phyloP scores from a whole-genome alignment of 345 rosid genomes.

The Murraya paniculata region DNA sequence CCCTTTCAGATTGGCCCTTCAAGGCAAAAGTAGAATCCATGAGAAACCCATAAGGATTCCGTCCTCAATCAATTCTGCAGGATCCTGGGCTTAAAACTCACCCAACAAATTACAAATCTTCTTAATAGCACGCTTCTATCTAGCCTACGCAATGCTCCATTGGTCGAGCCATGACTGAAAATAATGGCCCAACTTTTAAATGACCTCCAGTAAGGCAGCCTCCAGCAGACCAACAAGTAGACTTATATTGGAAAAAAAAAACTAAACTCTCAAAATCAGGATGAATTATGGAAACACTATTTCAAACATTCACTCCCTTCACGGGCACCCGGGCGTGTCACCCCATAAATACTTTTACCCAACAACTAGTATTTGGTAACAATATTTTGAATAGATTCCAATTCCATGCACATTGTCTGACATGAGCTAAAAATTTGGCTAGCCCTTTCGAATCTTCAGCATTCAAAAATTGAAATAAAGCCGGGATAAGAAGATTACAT shows the following conservation, averaged over 20 bases:
- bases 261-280: constrained; percentile 10
- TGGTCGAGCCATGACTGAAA: no score
- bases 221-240: no score
- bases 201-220: no score
- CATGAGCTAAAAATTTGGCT: not conserved
- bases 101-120: no score
- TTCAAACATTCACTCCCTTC: constrained; percentile 14
- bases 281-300: no score
- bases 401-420: not conserved
- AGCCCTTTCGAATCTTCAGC: not conserved
- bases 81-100: no score
- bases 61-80: no score
- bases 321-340: not conserved
- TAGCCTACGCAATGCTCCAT: no score
- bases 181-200: no score
- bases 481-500: not conserved
- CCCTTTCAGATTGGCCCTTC: not conserved
- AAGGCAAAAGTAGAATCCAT: not conserved
- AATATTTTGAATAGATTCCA: not conserved
- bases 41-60: not conserved
- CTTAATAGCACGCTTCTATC: no score
- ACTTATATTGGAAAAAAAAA: not conserved
- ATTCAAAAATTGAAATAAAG: constrained; percentile 4
- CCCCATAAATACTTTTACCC: not conserved
- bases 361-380: not conserved